phyloP scores from a whole-genome alignment of 1,284 basidiomycete species.

The Ustilago bromivora region DNA sequence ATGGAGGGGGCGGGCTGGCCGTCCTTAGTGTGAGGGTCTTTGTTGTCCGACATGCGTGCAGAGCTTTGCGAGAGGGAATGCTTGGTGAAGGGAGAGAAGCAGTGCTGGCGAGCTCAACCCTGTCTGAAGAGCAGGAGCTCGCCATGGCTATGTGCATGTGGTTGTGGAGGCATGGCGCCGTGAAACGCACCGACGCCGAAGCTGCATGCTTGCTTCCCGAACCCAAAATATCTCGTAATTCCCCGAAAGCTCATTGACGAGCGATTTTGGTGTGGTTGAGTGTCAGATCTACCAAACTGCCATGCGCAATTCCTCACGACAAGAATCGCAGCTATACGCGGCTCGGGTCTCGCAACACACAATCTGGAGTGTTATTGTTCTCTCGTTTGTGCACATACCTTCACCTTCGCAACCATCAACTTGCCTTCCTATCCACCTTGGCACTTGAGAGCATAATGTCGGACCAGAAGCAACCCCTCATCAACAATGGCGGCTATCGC shows the following conservation, averaged over 20 bases:
- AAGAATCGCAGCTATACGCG: not conserved
- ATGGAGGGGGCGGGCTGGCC: conserved; percentile 39
- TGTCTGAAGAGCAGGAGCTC: not conserved
- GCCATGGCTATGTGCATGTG: not conserved
- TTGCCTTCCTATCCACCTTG: not conserved
- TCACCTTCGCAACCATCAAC: not conserved
- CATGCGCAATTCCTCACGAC: not conserved
- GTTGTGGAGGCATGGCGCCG: not conserved
- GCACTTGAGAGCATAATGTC: conserved; percentile 20
- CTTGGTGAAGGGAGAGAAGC: too few species aligned
- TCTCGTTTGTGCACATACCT: not conserved
- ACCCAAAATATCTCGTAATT: not conserved
- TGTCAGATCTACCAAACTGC: not conserved
- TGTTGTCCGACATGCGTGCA: conserved; percentile 27
- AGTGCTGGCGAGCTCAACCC: too few species aligned
- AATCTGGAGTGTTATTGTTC: conserved; percentile 2
- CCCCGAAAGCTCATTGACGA: not conserved
- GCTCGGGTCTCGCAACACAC: conserved; percentile 12
- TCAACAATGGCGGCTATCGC: conserved; percentile 32
- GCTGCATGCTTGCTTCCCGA: not conserved
- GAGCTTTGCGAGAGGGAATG: too few species aligned
- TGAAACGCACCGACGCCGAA: not conserved
- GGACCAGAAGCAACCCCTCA: conserved; percentile 42
- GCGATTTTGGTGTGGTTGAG: conserved; percentile 6
- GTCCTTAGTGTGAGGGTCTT: conserved; percentile 43